phyloP scores from a whole-genome alignment of 257 asterid species.

The Solanum piurae region DNA sequence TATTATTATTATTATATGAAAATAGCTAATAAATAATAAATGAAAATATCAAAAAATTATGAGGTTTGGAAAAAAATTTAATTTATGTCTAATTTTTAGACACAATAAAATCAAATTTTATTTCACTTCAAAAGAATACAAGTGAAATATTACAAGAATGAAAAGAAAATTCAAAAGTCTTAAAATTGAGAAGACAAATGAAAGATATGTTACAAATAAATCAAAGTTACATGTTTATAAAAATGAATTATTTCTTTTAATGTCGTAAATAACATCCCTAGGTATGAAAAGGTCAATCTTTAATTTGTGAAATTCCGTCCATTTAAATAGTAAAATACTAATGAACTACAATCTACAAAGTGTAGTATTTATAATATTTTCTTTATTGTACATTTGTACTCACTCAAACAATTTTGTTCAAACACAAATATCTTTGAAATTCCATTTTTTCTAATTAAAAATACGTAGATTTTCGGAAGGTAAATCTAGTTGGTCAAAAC shows the following conservation, averaged over 20 bases:
- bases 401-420: background rate
- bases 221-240: too few species aligned
- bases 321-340: too few species aligned
- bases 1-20: too few species aligned
- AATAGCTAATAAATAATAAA: background rate
- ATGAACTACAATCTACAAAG: too few species aligned
- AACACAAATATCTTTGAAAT: background rate
- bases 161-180: background rate
- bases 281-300: background rate
- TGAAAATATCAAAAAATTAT: too few species aligned
- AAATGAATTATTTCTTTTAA: background rate
- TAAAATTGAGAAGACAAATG: background rate
- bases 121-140: background rate
- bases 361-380: background rate
- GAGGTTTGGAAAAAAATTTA: background rate
- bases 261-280: background rate
- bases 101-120: background rate
- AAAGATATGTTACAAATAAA: too few species aligned
- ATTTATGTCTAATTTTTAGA: background rate
- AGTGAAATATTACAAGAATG: too few species aligned
- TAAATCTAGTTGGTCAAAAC: background rate
- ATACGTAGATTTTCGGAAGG: background rate
- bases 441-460: background rate
- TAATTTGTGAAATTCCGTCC: background rate
- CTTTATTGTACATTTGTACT: background rate